Evolutionary conservation across 2,329 filamentous ascomycete genomes (phyloP), one percentile per base, ranked within the genome.

Genomic region (Periglandula ipomoeae): DNA sequence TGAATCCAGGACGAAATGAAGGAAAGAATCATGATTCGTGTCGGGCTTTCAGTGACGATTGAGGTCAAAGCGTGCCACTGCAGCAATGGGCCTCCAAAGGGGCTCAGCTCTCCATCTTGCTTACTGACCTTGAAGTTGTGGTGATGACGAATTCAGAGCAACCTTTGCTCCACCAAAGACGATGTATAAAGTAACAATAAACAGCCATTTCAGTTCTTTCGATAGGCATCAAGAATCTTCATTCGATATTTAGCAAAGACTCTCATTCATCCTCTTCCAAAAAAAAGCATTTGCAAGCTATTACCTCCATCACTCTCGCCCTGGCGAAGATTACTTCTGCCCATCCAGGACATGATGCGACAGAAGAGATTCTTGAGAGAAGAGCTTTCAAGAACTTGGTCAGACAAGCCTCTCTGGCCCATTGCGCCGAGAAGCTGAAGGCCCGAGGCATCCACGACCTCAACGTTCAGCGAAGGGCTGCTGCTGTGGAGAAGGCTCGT

Each of bases 341-440:
- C 19, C 72, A 79, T 51, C 74, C 73, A 1, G 74, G 74, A 51
- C 73, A 76, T 52, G 67, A 76, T 46, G 52, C 73, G 35, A 61
- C 62, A 39, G 63, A 73, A 9, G 76, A 78, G 59, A 68, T 72
- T 27, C 66, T 66, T 10, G 71, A 76, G 60, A 73, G 74, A 32
- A 71, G 70, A 24, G 61, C 68, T 0, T 77, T 72, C 54, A 60
- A 62, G 46, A 58, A 60, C 51, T 62, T 61, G 0, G 53, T 57
- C 24, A 67, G 70, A 54, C 57, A 69, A 34, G 61, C 67, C 15
- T 69, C 70, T 17, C 63, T 78, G 7, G 59, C 58, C 46, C 71
- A 76, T 55, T 79, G 75, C 53, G 59, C 71, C 11, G 56, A 64
- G 0, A 68, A 70, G 56, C 65, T 78, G 40, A 68, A 66, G 53